Evolutionary conservation across 2,329 filamentous ascomycete species (phyloP), one percentile per base, ranked within the genome.

Genomic region (Trichoderma semiorbis): DNA sequence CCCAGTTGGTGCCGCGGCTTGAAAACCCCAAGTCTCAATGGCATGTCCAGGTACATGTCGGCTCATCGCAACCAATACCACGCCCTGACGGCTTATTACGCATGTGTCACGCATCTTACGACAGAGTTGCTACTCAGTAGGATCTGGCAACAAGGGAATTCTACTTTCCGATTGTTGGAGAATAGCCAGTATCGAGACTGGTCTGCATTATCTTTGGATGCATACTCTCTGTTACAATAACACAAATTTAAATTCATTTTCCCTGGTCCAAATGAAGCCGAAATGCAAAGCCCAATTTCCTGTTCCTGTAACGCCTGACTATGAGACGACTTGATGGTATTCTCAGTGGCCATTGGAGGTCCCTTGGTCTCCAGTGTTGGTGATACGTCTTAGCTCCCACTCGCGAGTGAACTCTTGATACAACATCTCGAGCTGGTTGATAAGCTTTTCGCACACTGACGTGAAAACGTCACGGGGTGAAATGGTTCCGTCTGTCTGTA

Each of bases 401-500:
- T 98, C 95, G 78, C 95, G 94, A 24, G 93, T 97, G 81, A 98
- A 97, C 79, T 97, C 93, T 75, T 93, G 90, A 74, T 92, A 92
- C 72, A 99, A 85, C 75, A 90, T 91, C 70, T 91, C 91, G 70
- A 97, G 88, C 75, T 97, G 91, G 72, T 90, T 88, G 74, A 99
- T 92, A 60, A 98, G 87, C 75, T 94, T 91, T 81, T 92, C 90
- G 84, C 93, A 97, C 55, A 92, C 91, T 66, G 91, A 88, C 70
- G 96, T 86, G 53, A 99, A 86, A 1, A 95, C 94, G 76, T 97
- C 93, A 76, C 95, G 95, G n/a, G 96, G 94, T 1, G 92, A 92
- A 74, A 97, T 88, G 28, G 88, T 88, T 72, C 96, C 96, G 79
- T 98, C 94, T 5, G 96, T 99, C 83, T 97, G 94, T 72, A 99